These are phyloP conservation scores for Priceomyces fermenticarens DNA, from an alignment of 805 yeast species.

Conservation along the genomic window DNA sequence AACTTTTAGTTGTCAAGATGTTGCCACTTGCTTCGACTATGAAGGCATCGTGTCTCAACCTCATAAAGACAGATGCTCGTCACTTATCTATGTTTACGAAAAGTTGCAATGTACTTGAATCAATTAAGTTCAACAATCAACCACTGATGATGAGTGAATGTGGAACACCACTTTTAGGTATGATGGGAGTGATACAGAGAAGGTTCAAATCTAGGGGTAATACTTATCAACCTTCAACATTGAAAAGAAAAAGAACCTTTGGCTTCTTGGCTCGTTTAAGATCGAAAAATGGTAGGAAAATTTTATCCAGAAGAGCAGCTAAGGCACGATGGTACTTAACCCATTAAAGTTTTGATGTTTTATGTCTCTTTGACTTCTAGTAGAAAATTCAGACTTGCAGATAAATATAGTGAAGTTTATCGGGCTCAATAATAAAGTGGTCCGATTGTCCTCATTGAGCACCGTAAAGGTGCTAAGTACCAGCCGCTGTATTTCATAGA, in stretches of 20 bases:
- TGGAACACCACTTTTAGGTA: constrained; percentile 7
- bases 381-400: no score
- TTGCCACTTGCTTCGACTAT: no score
- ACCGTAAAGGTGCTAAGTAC: neutral
- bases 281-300: constrained; percentile 70
- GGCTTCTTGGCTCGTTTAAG: constrained; percentile 88
- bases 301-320: constrained; percentile 70
- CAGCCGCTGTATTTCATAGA: neutral
- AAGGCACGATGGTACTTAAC: constrained; percentile 94
- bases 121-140: no score
- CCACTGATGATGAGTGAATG: neutral
- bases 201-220: constrained; percentile 91
- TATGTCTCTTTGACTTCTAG: neutral
- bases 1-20: no score
- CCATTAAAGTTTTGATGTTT: constrained; percentile 43
- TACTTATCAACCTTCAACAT: constrained; percentile 90
- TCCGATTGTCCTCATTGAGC: no score
- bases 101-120: no score
- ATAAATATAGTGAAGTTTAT: no score
- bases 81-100: no score
- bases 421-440: no score
- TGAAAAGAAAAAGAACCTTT: constrained; percentile 82
- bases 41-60: no score
- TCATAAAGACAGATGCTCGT: no score
- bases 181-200: constrained; percentile 43